Evolutionary conservation across 2,329 filamentous ascomycete genomes (phyloP).

Genomic region (Fusarium sp.): DNA sequence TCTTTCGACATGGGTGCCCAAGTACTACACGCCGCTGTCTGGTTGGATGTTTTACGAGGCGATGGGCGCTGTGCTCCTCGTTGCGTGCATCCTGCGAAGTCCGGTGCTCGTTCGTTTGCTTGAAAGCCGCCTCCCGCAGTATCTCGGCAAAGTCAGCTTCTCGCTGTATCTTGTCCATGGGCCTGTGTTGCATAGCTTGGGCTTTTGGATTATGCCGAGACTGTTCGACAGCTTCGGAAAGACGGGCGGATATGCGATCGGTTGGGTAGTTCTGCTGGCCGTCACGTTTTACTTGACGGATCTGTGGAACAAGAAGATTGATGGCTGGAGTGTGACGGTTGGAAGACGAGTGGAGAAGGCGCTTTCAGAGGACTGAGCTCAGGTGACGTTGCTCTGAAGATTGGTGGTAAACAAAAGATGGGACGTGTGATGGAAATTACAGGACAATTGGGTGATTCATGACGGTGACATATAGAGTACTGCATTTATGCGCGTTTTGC

Average conservation of each 20-base stretch:
- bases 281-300: slow-evolving; percentile 47
- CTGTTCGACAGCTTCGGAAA: slow-evolving; percentile 49
- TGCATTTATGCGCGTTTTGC: not conserved
- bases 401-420: not conserved
- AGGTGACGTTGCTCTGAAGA: not conserved
- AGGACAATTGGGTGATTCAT: not conserved
- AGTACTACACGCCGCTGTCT: slow-evolving; percentile 48
- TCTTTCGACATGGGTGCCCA: slow-evolving; percentile 46
- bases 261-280: slow-evolving; percentile 44
- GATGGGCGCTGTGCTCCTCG: slow-evolving; percentile 48
- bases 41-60: slow-evolving; percentile 53
- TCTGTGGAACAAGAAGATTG: slow-evolving; percentile 48
- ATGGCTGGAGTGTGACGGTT: slow-evolving; percentile 49
- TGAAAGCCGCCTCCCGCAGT: slow-evolving; percentile 46
- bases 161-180: slow-evolving; percentile 58
- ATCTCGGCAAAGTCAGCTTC: slow-evolving; percentile 52
- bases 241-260: slow-evolving; percentile 42
- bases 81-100: slow-evolving; percentile 48
- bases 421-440: not conserved
- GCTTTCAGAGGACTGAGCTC: slow-evolving; percentile 14
- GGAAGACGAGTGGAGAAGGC: slow-evolving; percentile 47
- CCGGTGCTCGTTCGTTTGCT: slow-evolving; percentile 41
- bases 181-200: slow-evolving; percentile 65
- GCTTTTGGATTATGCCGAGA: slow-evolving; percentile 63
- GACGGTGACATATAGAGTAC: not conserved